Base-by-base conservation (phyloP, 2,329 filamentous ascomycete species). In the Penicillium sp. region DNA sequence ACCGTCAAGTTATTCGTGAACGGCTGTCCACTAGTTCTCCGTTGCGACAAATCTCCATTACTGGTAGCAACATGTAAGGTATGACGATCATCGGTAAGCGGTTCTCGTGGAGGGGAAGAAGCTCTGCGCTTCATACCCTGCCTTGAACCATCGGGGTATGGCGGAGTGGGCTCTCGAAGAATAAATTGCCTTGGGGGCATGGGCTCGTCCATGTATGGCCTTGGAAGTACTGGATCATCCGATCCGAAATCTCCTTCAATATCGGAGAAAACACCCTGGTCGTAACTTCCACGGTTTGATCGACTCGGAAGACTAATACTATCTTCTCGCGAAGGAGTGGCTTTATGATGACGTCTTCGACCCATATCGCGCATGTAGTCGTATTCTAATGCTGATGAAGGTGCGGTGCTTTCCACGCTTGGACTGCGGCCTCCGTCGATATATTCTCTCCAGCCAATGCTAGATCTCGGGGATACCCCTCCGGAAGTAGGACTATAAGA, bases 121-220 rank as follows among this genome's bases (percentile, higher is more conserved):
- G 87, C 87, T 57, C 86, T 81, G 68, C 87, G 80, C 72, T 89
- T 89, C 64, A 84, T 82, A 49, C 85, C 85, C 54, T 81, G 78
- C 65, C 78, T 81, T 25, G 78, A 75, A 27, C 64, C 59, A 37
- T 75, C 73, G 11, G 72, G 51, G 52, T 72, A 73, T 9, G 72
- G 72, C 11, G 73, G 70, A 16, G 73, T 73, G 16, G 73, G 71
- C 54, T 77, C 75, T n/a, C 72, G 69, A 47, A 78, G 62, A 54
- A 72, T 69, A 35, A 77, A 68, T 39, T 76, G 72, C 48, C 72
- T 69, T 31, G 72, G 63, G 1, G 69, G 70, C 42, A 69, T 59
- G 29, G 69, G 65, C 35, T 79, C 77, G 31, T 78, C 77, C 21
- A 53, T 1, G 13, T 53, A 53, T 37, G 42, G 31, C 19, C 50